phyloP scores from a whole-genome alignment of 2,329 filamentous ascomycete species.

The Fusarium napiforme region DNA sequence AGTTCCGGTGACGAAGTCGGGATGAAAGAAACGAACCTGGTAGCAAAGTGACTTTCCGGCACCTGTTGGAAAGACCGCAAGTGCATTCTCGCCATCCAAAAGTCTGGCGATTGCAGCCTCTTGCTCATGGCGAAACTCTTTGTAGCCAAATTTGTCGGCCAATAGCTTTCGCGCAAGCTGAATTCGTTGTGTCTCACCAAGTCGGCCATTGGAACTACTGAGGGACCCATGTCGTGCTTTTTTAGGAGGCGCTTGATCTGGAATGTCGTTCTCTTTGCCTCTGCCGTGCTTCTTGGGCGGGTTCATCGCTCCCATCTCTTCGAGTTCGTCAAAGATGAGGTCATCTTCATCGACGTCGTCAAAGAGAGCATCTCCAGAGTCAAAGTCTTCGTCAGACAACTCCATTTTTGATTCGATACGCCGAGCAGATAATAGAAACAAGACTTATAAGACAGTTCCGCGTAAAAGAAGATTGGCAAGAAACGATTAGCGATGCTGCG shows the following conservation, averaged over 20 bases:
- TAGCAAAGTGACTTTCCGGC: constrained; percentile 63
- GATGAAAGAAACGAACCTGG: constrained; percentile 47
- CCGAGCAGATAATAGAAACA: neutral
- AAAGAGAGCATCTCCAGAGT: constrained; percentile 45
- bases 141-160: constrained; percentile 53
- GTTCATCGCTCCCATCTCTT: constrained; percentile 27
- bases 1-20: neutral
- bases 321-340: constrained; percentile 35
- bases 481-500: neutral
- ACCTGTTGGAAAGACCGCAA: constrained; percentile 60
- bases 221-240: constrained; percentile 17
- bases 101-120: constrained; percentile 53
- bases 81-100: constrained; percentile 53
- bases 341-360: constrained; percentile 37
- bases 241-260: neutral
- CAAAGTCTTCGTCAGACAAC: constrained; percentile 38
- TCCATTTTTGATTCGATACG: neutral
- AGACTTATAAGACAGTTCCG: neutral
- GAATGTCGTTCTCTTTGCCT: neutral
- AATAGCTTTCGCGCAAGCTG: constrained; percentile 47
- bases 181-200: constrained; percentile 5
- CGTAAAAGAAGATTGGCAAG: neutral
- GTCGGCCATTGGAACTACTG: neutral
- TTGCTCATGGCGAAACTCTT: constrained; percentile 58
- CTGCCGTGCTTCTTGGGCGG: constrained; percentile 17